Percentiles rank a stretch among this genome's conserved stretches.
Evolutionary conservation across 495 filamentous ascomycete species (phyloP).

Genomic region (Apodospora peruviana): DNA sequence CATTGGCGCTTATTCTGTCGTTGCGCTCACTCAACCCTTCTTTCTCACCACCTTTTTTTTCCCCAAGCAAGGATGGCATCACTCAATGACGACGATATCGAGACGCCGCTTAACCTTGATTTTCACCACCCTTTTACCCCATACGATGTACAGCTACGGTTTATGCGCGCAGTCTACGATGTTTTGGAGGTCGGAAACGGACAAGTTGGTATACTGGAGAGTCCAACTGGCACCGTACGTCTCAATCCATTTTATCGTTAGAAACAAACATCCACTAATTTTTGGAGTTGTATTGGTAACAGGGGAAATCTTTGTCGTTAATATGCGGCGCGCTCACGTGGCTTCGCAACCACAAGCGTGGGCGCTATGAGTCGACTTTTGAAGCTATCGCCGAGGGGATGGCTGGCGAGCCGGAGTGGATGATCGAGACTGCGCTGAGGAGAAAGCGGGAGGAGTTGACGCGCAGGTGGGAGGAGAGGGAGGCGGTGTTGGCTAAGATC

Average conservation of each 20-base stretch:
- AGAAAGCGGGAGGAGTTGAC: slow-evolving; percentile 63
- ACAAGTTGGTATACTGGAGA: slow-evolving; percentile 85
- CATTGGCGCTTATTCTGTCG: too few species aligned
- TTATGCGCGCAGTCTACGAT: slow-evolving; percentile 83
- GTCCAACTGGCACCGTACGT: slow-evolving; percentile 72
- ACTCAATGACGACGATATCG: not conserved
- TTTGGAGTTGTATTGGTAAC: not conserved
- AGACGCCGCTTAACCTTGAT: slow-evolving; percentile 23
- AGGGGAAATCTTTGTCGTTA: slow-evolving; percentile 96
- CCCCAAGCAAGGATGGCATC: not conserved
- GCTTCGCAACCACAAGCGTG: slow-evolving; percentile 79
- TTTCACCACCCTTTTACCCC: slow-evolving; percentile 93
- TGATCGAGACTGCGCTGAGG: slow-evolving; percentile 64
- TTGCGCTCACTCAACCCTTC: not conserved
- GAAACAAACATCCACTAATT: not conserved
- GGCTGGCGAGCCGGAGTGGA: slow-evolving; percentile 82
- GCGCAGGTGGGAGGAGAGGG: slow-evolving; percentile 62
- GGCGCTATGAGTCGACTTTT: slow-evolving; percentile 49
- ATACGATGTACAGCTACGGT: slow-evolving; percentile 82
- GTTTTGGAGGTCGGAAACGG: slow-evolving; percentile 73
- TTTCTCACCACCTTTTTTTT: too few species aligned
- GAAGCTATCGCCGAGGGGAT: slow-evolving; percentile 35
- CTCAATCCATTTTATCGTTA: not conserved
- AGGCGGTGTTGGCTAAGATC: slow-evolving; percentile 61
- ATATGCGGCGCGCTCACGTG: slow-evolving; percentile 92